These are phyloP conservation scores for Tinospora cordifolia DNA, from an alignment of 164 flowering plant species.

Conservation along the genomic window DNA sequence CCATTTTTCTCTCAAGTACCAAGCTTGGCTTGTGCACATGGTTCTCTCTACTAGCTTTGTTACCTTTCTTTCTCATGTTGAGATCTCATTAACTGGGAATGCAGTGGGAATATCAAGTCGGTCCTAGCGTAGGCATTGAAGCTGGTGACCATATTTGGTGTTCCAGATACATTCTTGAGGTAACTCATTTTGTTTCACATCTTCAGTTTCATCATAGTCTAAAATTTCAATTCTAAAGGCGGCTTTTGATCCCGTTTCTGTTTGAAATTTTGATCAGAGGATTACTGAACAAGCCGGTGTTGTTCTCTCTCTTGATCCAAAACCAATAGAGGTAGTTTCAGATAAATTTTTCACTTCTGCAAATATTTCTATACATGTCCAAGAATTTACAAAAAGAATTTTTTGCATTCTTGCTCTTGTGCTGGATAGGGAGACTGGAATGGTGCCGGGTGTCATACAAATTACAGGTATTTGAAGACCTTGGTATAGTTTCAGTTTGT, in stretches of 20 bases:
- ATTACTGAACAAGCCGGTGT: constrained; percentile 99
- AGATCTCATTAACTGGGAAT: constrained; percentile 5
- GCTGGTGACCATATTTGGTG: constrained; percentile 94
- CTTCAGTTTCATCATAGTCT: too few relatives aligned
- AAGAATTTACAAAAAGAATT: neutral
- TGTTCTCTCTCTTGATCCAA: constrained; percentile 91
- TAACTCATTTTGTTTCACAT: constrained; percentile 20
- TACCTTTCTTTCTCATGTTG: neutral
- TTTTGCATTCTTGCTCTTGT: neutral
- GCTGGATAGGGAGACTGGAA: constrained; percentile 89
- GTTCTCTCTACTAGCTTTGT: neutral
- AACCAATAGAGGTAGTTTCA: constrained; percentile 77
- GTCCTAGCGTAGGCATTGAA: constrained; percentile 96
- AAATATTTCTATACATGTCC: neutral
- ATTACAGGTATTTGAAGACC: constrained; percentile 54
- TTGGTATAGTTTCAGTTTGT: neutral
- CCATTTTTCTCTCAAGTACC: constrained; percentile 6
- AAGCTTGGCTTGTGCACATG: neutral
- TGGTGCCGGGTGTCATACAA: constrained; percentile 98
- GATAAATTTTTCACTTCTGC: neutral
- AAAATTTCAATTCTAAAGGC: neutral
- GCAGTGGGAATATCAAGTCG: constrained; percentile 99
- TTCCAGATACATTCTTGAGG: constrained; percentile 95
- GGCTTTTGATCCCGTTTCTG: neutral
- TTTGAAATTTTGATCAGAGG: constrained; percentile 44